Conservation (phyloP, 2,329 filamentous ascomycete species). For the Ceratocystis cubensis region DNA sequence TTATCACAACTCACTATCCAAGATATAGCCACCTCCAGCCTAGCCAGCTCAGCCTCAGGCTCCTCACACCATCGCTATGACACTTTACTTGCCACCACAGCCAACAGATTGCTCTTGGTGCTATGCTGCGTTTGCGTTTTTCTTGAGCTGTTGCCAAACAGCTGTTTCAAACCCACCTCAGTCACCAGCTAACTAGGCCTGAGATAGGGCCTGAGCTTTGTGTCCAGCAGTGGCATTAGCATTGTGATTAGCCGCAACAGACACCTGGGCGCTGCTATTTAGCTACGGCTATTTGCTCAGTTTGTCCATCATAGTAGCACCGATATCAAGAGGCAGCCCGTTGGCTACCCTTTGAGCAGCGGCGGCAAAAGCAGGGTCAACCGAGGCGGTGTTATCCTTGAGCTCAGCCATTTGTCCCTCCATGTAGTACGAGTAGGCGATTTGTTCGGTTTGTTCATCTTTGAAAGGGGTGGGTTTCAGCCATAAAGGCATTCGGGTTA, state of each 20-base stretch:
- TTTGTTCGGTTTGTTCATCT: constrained; percentile 14
- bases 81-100: too few species aligned
- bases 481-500: constrained; percentile 20
- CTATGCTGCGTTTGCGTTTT: too few species aligned
- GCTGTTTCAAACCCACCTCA: background rate
- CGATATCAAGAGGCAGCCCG: background rate
- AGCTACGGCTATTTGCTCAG: background rate
- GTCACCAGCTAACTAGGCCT: background rate
- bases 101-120: too few species aligned
- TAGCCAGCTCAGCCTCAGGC: too few species aligned
- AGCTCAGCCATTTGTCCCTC: constrained; percentile 4
- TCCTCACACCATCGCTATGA: too few species aligned
- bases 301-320: background rate
- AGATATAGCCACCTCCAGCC: too few species aligned
- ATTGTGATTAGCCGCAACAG: too few species aligned
- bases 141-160: too few species aligned
- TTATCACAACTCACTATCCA: too few species aligned
- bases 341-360: background rate
- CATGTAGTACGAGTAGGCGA: constrained; percentile 10
- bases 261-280: background rate
- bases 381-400: constrained; percentile 10
- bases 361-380: constrained; percentile 14
- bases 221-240: background rate
- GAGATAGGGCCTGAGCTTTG: background rate
- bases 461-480: constrained; percentile 11